Base-by-base conservation (phyloP, 2,329 filamentous ascomycete genomes). In the Cadophora malorum region DNA sequence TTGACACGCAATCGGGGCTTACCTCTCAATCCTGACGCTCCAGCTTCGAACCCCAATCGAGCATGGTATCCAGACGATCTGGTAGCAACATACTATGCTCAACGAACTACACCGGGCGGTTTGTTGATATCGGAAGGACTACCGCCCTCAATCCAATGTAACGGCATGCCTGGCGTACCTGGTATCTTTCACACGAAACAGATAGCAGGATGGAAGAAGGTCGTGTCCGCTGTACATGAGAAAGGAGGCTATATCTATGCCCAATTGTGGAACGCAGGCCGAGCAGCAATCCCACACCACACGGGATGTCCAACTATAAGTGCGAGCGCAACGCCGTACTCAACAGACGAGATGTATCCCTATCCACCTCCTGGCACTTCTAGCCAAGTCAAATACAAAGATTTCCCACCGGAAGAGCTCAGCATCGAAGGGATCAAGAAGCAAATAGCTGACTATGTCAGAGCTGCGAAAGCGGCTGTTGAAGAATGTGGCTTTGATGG, bases 261-360 rank as follows among this genome's bases (percentile, higher is more conserved):
- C 3, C 88, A 90, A 75, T 79, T 90, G 0, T 90, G 87, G 86
- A 84, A 84, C 1, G 78, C 87, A 0, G 88, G 88, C 6, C 83
- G 88, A 7, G 75, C 77, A 25, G 80, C 80, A 3, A 70, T 84
- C 73, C 70, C 77, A 0, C 78, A 79, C 0, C 67, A 78, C 41
- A 78, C 79, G 0, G 82, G 81, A 4, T 76, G 76, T 5, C 74
- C 75, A 4, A 77, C 81, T 25, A 73, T 81, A 28, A 77, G 77
- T 3, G 74, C 81, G 3, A 81, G 79, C 2, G 82, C 82, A 2
- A 80, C 81, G 12, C 79, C 81, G 6, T 83, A 82, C 64, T 80
- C 80, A 66, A 77, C 78, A 55, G 81, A 77, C 65, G 81, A 83
- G 67, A 78, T 75, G 64, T 84, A 78, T 73, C 78, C 75, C 59